A percentile compares a stretch with the other conserved stretches of the same genome.
These are phyloP conservation scores for Blastocladiella britannica DNA, from an alignment of 192 early-diverging fungal species.

Conservation along the genomic window DNA sequence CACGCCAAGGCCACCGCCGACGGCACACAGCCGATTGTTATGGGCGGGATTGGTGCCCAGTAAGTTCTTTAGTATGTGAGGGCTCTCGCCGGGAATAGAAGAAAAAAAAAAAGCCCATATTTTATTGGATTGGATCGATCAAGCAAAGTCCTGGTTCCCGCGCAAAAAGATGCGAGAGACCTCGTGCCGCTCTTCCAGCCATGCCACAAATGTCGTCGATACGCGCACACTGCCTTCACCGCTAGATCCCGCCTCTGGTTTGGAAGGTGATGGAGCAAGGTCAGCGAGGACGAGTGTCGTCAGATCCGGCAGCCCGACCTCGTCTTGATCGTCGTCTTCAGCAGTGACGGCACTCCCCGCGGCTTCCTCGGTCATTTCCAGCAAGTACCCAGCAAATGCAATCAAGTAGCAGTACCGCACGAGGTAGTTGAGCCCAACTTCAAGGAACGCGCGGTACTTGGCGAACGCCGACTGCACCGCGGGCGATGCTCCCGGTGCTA, in stretches of 20 bases:
- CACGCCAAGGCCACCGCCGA: constrained; percentile 3
- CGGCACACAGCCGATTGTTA: too few relatives aligned
- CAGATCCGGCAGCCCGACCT: not conserved
- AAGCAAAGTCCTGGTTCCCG: constrained; percentile 9
- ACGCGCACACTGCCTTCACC: constrained; percentile 10
- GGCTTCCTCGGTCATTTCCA: constrained; percentile 19
- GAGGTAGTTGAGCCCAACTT: constrained; percentile 32
- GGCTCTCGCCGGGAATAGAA: too few relatives aligned
- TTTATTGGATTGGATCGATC: constrained; percentile 8
- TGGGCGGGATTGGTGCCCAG: too few relatives aligned
- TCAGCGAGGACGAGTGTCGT: constrained; percentile 3
- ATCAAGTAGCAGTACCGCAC: constrained; percentile 43
- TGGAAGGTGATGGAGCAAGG: not conserved
- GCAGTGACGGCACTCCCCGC: not conserved
- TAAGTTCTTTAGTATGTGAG: too few relatives aligned
- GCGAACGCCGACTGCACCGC: not conserved
- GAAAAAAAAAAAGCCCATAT: not conserved
- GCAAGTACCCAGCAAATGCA: constrained; percentile 40
- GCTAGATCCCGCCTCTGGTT: not conserved
- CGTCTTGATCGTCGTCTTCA: not conserved
- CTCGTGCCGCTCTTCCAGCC: constrained; percentile 33
- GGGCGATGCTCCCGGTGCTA: not conserved
- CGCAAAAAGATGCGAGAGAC: constrained; percentile 25
- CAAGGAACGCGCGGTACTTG: constrained; percentile 14
- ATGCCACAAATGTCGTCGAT: constrained; percentile 19